Evolutionary conservation across 78 protist genomes (phyloP).

Genomic region (Speleostelium caveatum): DNA sequence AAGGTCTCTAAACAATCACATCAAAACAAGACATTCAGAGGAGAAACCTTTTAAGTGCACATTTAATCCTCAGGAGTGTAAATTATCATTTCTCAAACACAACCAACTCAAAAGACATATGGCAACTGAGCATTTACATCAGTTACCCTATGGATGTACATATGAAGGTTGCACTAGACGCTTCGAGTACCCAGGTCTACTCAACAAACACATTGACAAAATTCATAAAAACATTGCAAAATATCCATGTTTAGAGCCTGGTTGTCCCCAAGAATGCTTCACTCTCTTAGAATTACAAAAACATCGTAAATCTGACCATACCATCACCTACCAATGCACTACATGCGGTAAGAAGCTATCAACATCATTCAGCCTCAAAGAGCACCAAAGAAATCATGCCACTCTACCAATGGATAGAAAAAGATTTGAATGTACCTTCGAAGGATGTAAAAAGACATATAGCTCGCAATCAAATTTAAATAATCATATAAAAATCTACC

Average conservation of each 20-base stretch:
- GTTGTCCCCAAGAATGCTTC: slow-evolving; percentile 19
- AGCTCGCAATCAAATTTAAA: slow-evolving; percentile 6
- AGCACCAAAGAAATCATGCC: neutral
- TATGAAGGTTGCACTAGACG: slow-evolving; percentile 56
- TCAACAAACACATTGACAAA: slow-evolving; percentile 14
- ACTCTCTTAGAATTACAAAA: slow-evolving; percentile 34
- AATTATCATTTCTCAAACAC: slow-evolving; percentile 43
- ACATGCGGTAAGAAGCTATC: neutral
- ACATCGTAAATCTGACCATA: slow-evolving; percentile 26
- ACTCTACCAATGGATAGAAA: neutral
- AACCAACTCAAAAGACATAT: slow-evolving; percentile 54
- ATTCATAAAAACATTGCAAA: neutral
- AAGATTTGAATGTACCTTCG: slow-evolving; percentile 17
- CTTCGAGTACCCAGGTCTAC: slow-evolving; percentile 30
- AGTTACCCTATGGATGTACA: slow-evolving; percentile 66
- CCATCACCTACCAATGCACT: neutral
- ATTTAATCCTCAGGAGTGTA: neutral
- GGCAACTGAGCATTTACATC: slow-evolving; percentile 38
- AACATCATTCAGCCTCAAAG: neutral
- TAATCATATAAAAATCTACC: slow-evolving; percentile 17
- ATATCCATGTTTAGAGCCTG: slow-evolving; percentile 3
- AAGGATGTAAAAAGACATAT: slow-evolving; percentile 25
- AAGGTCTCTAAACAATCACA: slow-evolving; percentile 22
- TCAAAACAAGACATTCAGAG: neutral
- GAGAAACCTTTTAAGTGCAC: slow-evolving; percentile 60